Evolutionary conservation across 2,329 filamentous ascomycete species (phyloP), one percentile per base, ranked within the genome.

Genomic region (Boeremia lycopersici): DNA sequence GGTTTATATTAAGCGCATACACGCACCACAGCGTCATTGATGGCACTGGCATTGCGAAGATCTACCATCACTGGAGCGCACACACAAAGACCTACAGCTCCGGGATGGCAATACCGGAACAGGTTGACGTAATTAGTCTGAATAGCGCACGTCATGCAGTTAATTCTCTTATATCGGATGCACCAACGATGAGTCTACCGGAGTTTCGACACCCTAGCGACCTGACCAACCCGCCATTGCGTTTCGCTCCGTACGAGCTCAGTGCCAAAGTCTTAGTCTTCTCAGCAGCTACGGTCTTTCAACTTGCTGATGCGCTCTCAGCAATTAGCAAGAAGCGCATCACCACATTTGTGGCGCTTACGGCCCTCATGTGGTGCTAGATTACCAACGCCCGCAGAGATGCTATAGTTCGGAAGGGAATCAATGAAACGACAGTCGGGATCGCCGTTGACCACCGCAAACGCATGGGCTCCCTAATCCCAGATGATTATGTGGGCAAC

Each of bases 1-100:
- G 69, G 1, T 51, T 71, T 6, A 54, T 71, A 6, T 42, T 72
- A 15, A 71, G 67, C 36, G 46, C 64, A 2, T 71, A 67, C 54
- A 51, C 57, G 8, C 59, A 70, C 50, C 69, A 73, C 49, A 57
- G 50, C 25, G 56, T 64, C 11, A 29, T 58, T 8, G 67, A 70
- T 43, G 63, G 62, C 4, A 54, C 39, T 4, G 64, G 62, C 0
- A 56, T 64, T 12, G 48, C 55, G 7, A 54, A 41, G 11, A 46
- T 68, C 0, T 63, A 60, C 23, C 34, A 58, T 15, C 15, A 50
- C 1, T 68, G 62, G 63, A 62, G 59, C 23, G n/a, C 2, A 11
- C n/a, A 42, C 2, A 33, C 38, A 30, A 45, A 17, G n/a, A 23
- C 7, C 5, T 39, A 25, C 13, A n/a, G 13, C 12, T 4, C 17